Evolutionary conservation across 208 protist genomes (phyloP).

Genomic region (Trypanosoma melophagium): DNA sequence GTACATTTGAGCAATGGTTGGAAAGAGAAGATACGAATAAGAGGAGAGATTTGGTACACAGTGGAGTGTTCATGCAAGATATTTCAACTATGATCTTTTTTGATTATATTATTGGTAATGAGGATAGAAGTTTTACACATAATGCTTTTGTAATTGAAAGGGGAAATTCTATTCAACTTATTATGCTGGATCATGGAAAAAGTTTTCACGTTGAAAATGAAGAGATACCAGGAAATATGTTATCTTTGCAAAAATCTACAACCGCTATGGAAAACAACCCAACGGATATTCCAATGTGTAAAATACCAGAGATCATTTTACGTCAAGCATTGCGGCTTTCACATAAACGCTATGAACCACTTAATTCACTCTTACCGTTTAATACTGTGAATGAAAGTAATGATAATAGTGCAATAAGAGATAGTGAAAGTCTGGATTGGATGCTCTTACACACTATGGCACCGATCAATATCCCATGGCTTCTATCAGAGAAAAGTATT

Average conservation of each 20-base stretch:
- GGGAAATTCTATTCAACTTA: not conserved
- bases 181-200: conserved; percentile 15
- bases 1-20: not conserved
- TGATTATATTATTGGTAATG: conserved; percentile 29
- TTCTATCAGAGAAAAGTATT: conserved; percentile 10
- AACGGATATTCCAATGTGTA: conserved; percentile 10
- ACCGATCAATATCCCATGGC: not conserved
- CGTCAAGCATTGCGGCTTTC: conserved; percentile 7
- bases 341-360: not conserved
- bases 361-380: not conserved
- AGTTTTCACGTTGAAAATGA: conserved; percentile 4
- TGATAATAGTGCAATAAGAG: not conserved
- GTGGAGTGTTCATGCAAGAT: conserved; percentile 1
- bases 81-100: conserved; percentile 16
- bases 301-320: conserved; percentile 3
- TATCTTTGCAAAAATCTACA: not conserved
- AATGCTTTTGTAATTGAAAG: conserved; percentile 12
- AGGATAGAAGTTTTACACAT: conserved; percentile 20
- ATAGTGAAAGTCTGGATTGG: conserved; percentile 1
- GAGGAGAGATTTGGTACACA: too few species aligned
- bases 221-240: not conserved
- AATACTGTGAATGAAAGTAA: not conserved
- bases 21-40: not conserved
- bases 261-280: not conserved
- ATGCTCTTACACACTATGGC: not conserved